Percentiles rank a stretch among this genome's conserved stretches.
These are phyloP conservation scores for Tagetes patula DNA, from an alignment of 129 eudicot genomes.

Conservation along the genomic window DNA sequence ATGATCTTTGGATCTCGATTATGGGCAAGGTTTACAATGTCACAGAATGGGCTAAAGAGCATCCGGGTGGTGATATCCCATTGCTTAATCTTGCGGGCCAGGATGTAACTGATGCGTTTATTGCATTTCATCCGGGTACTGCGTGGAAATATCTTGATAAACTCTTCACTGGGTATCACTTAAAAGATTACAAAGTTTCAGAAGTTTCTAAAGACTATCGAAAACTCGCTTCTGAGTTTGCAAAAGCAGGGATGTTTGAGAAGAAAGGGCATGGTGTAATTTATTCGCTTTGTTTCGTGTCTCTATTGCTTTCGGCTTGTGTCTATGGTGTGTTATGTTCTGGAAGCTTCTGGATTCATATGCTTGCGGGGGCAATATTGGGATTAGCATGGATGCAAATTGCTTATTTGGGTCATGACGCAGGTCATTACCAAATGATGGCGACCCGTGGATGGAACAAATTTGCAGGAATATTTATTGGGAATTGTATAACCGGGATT, in stretches of 20 bases:
- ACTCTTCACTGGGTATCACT: slow-evolving; percentile 66
- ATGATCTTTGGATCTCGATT: slow-evolving; percentile 82
- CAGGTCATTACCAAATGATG: slow-evolving; percentile 91
- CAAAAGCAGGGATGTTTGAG: slow-evolving; percentile 77
- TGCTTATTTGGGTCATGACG: slow-evolving; percentile 87
- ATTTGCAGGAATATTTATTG: slow-evolving; percentile 63
- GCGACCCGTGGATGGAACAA: slow-evolving; percentile 61
- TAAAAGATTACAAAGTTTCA: slow-evolving; percentile 58
- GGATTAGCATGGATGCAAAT: slow-evolving; percentile 87
- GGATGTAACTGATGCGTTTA: slow-evolving; percentile 90
- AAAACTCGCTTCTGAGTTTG: slow-evolving; percentile 57
- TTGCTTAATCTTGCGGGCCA: slow-evolving; percentile 74
- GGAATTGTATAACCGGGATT: slow-evolving; percentile 83
- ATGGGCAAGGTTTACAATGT: slow-evolving; percentile 81
- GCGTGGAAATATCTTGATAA: slow-evolving; percentile 73
- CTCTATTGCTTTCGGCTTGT: slow-evolving; percentile 46
- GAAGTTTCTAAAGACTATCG: slow-evolving; percentile 87
- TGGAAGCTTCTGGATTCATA: slow-evolving; percentile 50
- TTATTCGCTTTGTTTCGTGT: slow-evolving; percentile 49
- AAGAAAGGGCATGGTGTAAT: slow-evolving; percentile 73
- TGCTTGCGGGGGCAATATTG: slow-evolving; percentile 58
- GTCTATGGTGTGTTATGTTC: slow-evolving; percentile 58
- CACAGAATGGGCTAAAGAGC: slow-evolving; percentile 73
- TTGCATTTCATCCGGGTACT: slow-evolving; percentile 84
- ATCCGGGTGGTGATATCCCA: slow-evolving; percentile 78